A percentile compares a stretch with the other conserved stretches of the same genome.
Conservation (phyloP, 2,329 filamentous ascomycete species). For the Alternaria sp. region DNA sequence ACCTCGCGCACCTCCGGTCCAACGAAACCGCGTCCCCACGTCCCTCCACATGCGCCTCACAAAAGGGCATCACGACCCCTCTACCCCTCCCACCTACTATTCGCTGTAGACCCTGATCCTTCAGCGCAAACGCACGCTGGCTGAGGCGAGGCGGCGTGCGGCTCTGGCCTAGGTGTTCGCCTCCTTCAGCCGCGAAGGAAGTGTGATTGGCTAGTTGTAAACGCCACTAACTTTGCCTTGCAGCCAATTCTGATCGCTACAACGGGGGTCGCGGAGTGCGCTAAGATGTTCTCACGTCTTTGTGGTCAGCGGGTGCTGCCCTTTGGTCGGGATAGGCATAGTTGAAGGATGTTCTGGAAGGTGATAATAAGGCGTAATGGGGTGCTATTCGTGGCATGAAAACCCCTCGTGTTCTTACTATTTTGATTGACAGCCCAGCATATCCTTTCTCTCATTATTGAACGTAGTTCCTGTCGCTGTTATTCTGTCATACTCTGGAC, state of each 20-base stretch:
- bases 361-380: neutral
- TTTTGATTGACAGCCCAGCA: neutral
- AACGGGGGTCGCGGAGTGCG: neutral
- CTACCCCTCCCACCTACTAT: neutral
- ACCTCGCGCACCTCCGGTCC: neutral
- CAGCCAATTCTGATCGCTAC: slow-evolving; percentile 3
- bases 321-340: neutral
- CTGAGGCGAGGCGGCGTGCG: neutral
- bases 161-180: neutral
- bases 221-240: slow-evolving; percentile 13
- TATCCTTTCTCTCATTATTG: neutral
- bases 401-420: slow-evolving; percentile 11
- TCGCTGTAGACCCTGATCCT: neutral
- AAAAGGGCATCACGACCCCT: neutral
- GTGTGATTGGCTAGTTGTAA: neutral
- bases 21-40: neutral
- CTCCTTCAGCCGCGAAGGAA: neutral
- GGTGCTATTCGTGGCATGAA: neutral
- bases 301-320: neutral
- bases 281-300: neutral
- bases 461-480: neutral
- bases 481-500: too few species aligned
- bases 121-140: neutral
- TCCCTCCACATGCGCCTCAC: neutral
- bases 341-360: slow-evolving; percentile 1